phyloP scores from a whole-genome alignment of 768 basidiomycete genomes.

The Tubosaeta sp. region DNA sequence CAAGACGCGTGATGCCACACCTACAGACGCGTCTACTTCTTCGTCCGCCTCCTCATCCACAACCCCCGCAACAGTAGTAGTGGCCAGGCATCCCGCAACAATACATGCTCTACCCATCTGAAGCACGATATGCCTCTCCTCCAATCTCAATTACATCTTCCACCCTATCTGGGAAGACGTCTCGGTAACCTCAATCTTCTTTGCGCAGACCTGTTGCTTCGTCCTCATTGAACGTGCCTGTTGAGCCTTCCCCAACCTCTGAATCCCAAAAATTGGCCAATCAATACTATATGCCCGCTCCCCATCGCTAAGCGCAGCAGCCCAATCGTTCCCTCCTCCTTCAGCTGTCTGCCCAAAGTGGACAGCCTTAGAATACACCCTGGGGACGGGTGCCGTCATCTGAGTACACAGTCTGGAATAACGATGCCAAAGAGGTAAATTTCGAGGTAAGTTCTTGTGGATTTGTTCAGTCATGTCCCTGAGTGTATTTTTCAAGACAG shows the following conservation, averaged over 20 bases:
- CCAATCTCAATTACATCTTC: slow-evolving; percentile 50
- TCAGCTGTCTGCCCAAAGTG: not conserved
- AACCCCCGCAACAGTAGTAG: slow-evolving; percentile 1
- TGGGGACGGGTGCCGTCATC: slow-evolving; percentile 1
- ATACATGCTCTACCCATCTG: slow-evolving; percentile 22
- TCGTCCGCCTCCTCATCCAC: not conserved
- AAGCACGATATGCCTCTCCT: slow-evolving; percentile 35
- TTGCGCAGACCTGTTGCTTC: slow-evolving; percentile 8
- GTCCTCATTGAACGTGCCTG: slow-evolving; percentile 13
- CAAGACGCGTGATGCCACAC: slow-evolving; percentile 19
- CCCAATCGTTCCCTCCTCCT: slow-evolving; percentile 6
- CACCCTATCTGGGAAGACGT: slow-evolving; percentile 28
- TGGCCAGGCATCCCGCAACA: slow-evolving; percentile 14
- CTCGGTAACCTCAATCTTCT: slow-evolving; percentile 4
- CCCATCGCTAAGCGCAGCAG: slow-evolving; percentile 5
- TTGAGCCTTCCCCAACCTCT: slow-evolving; percentile 7
- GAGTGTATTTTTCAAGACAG: slow-evolving; percentile 3
- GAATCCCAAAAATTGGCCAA: slow-evolving; percentile 10
- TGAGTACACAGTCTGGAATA: slow-evolving; percentile 11
- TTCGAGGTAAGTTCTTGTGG: slow-evolving; percentile 7
- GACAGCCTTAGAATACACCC: not conserved
- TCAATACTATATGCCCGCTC: not conserved
- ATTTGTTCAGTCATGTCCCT: not conserved
- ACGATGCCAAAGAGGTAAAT: slow-evolving; percentile 5
- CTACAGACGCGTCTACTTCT: not conserved